Conservation (phyloP, 2,329 filamentous ascomycete species). For the Aspergillus quadricinctus region DNA sequence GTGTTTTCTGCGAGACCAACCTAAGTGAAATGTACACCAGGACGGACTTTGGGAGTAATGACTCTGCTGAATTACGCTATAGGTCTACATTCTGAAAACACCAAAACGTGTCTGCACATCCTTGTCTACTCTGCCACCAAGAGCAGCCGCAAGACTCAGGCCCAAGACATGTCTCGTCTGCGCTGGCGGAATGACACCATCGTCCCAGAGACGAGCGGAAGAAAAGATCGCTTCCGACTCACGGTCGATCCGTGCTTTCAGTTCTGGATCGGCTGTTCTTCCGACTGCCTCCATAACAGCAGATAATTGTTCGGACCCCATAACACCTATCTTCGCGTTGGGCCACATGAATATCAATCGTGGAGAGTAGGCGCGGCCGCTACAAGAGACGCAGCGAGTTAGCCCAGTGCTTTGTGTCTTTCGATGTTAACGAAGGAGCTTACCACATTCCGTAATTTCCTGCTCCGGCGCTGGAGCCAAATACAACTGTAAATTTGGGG, state of each 20-base stretch:
- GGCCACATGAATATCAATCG: conserved; percentile 96
- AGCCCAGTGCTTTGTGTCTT: conserved; percentile 3
- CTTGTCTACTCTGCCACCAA: conserved; percentile 61
- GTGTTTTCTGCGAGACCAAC: not conserved
- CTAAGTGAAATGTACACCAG: not conserved
- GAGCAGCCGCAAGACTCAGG: conserved; percentile 65
- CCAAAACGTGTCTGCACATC: conserved; percentile 65
- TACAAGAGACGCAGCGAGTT: conserved; percentile 19
- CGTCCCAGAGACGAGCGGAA: conserved; percentile 85
- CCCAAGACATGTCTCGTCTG: conserved; percentile 71
- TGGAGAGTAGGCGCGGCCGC: conserved; percentile 86
- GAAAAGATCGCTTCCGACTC: conserved; percentile 90
- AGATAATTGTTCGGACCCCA: conserved; percentile 89
- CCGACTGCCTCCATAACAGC: conserved; percentile 95
- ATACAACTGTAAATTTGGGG: conserved; percentile 93
- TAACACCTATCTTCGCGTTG: conserved; percentile 91
- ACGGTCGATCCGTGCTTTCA: conserved; percentile 78
- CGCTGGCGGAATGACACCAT: conserved; percentile 73
- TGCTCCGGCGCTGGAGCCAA: conserved; percentile 88
- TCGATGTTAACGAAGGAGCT: conserved; percentile 23
- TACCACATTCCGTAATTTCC: conserved; percentile 97
- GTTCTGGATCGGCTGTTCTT: conserved; percentile 70
- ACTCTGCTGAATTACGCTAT: not conserved
- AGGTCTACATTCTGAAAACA: conserved; percentile 71
- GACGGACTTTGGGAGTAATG: not conserved